Base-by-base conservation (phyloP, 345 rosid species). In the Eucalyptus pumila region DNA sequence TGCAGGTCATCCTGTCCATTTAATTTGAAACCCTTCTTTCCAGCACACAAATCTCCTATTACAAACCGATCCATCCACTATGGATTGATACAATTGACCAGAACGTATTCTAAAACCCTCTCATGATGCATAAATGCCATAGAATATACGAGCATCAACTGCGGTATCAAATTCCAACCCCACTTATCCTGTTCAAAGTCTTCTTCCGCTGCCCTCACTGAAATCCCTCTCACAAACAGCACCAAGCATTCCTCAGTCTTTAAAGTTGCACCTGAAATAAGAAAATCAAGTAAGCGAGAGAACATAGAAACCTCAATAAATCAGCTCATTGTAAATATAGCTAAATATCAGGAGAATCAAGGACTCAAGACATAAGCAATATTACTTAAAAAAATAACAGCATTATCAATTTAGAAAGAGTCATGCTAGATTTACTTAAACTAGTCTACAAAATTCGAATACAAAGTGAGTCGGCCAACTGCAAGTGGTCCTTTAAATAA, bases 1-100 rank as follows among this genome's bases (percentile, higher is more conserved):
- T 17, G 99, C 98, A 2, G 99, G 94, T 87, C 98, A 97, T 14
- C 99, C 99, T 0, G 94, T 93, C 92, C 99, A 95, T 5, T 93
- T 94, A 65, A 97, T 91, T 92, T 95, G 98, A 94, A 96, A 95
- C 34, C 97, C 99, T 91, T 97, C 99, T 90, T 96, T 96, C 1
- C 96, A 92, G 91, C 99, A 96, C 49, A 94, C 97, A 88, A 91
- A 97, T 88, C 96, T 95, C 54, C 99, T 93, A 1, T 97, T 95
- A 14, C 96, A 93, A 89, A 96, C 96, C 1, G 94, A 93, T 21
- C 98, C 99, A 89, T 97, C 97, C 7, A 95, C 92, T 87, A 96
- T 91, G 8, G 97, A 96, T 32, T 98, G 93, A 87, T 97, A 96
- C 34, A 96, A 89, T 90, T 96, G 99, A 85, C 99, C 97, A 2